Evolutionary conservation across 352 stramenopile species (phyloP).

Genomic region (Globisporangium megalacanthum): DNA sequence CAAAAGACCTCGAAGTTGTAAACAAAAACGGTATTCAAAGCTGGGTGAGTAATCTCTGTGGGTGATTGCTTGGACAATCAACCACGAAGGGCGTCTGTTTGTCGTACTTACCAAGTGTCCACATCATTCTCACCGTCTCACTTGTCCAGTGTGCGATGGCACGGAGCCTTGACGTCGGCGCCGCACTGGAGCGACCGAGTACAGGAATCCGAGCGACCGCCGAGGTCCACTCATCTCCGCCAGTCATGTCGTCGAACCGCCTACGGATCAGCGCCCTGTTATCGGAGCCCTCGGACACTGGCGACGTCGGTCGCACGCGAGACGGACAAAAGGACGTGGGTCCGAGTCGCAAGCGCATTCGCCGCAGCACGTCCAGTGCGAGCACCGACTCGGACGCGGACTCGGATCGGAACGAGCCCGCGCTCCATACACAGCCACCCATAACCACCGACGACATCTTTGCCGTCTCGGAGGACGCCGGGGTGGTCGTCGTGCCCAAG

Average conservation of each 20-base stretch:
- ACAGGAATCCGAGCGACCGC: no score
- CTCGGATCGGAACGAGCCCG: neutral
- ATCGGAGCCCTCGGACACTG: neutral
- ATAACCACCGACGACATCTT: neutral
- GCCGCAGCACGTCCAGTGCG: neutral
- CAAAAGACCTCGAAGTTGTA: no score
- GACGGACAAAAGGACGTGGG: neutral
- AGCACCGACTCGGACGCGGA: neutral
- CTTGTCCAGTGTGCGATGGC: no score
- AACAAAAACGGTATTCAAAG: no score
- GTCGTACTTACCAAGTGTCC: no score
- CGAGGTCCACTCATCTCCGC: no score
- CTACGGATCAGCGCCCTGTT: conserved; percentile 1
- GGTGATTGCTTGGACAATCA: no score
- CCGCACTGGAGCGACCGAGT: no score
- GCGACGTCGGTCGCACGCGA: neutral
- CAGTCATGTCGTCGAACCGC: neutral
- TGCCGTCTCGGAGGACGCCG: neutral
- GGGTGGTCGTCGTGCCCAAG: neutral
- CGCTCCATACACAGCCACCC: neutral
- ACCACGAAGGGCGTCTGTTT: no score
- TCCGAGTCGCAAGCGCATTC: neutral
- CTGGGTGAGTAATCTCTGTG: no score
- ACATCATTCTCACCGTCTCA: no score
- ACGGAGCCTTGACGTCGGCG: no score